Percentiles rank a stretch among this genome's conserved stretches.
Conservation (phyloP, 2,329 filamentous ascomycete genomes). For the Aspergillus persii region DNA sequence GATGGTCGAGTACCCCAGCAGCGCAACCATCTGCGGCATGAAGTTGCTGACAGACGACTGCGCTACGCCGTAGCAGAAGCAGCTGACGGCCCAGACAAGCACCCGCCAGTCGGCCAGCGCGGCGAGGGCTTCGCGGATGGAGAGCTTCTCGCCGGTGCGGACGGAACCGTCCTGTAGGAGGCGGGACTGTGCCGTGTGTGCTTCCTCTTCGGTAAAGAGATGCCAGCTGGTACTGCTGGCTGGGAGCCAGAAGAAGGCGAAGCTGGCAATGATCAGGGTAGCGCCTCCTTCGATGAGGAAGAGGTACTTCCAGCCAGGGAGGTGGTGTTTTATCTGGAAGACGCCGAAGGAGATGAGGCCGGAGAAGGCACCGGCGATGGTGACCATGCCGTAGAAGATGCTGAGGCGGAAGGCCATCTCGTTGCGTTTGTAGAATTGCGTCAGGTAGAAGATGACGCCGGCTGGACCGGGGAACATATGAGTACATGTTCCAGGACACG, state of each 20-base stretch:
- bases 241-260: slow-evolving; percentile 42
- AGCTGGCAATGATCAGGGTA: slow-evolving; percentile 14
- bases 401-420: slow-evolving; percentile 45
- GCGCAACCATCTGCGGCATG: slow-evolving; percentile 7
- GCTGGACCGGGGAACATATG: slow-evolving; percentile 21
- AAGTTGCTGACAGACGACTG: slow-evolving; percentile 7
- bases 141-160: no score
- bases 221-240: no score
- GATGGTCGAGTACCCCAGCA: slow-evolving; percentile 18
- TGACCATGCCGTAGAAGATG: slow-evolving; percentile 35
- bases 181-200: no score
- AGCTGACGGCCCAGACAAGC: neutral
- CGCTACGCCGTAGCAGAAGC: slow-evolving; percentile 7
- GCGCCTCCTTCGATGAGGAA: slow-evolving; percentile 45
- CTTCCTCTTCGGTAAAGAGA: no score
- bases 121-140: no score
- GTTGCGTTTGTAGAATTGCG: slow-evolving; percentile 65
- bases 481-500: no score
- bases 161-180: no score
- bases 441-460: slow-evolving; percentile 61
- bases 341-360: slow-evolving; percentile 18
- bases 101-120: no score
- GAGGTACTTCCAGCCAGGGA: slow-evolving; percentile 52
- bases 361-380: slow-evolving; percentile 14
- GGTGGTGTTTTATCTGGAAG: slow-evolving; percentile 28